Percentiles rank a stretch among this genome's conserved stretches.
Evolutionary conservation across 129 eudicot genomes (phyloP).

Genomic region (Tagetes erecta): DNA sequence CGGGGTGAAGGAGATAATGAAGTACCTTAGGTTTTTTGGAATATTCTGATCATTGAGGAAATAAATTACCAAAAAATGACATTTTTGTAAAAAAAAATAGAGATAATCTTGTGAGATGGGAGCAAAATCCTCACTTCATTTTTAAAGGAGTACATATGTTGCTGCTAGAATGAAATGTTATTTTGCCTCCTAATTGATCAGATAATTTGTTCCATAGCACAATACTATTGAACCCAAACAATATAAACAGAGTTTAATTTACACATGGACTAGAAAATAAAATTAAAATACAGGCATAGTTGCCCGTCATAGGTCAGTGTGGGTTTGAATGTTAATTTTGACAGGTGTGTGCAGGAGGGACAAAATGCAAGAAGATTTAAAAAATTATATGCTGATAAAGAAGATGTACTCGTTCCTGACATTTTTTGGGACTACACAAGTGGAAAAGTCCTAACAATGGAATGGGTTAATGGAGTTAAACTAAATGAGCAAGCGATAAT

Average conservation of each 20-base stretch:
- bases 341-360: slow-evolving; percentile 96
- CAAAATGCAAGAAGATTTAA: slow-evolving; percentile 93
- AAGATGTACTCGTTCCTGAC: slow-evolving; percentile 91
- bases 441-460: slow-evolving; percentile 91
- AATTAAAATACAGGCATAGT: slow-evolving; percentile 7
- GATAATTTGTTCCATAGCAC: neutral
- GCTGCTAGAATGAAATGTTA: neutral
- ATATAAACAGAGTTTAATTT: neutral
- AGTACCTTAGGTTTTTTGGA: neutral
- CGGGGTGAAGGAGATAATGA: neutral
- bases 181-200: neutral
- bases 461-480: slow-evolving; percentile 96
- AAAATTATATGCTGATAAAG: slow-evolving; percentile 90
- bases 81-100: neutral
- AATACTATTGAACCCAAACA: neutral
- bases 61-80: neutral
- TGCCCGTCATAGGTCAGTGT: slow-evolving; percentile 25
- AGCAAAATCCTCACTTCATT: neutral
- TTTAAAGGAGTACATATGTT: slow-evolving; percentile 6
- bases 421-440: slow-evolving; percentile 96
- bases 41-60: neutral
- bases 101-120: neutral
- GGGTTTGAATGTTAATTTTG: slow-evolving; percentile 78
- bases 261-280: neutral
- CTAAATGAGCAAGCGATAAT: slow-evolving; percentile 84